These are phyloP conservation scores for Murraya paniculata DNA, from an alignment of 345 rosid genomes.

Conservation along the genomic window DNA sequence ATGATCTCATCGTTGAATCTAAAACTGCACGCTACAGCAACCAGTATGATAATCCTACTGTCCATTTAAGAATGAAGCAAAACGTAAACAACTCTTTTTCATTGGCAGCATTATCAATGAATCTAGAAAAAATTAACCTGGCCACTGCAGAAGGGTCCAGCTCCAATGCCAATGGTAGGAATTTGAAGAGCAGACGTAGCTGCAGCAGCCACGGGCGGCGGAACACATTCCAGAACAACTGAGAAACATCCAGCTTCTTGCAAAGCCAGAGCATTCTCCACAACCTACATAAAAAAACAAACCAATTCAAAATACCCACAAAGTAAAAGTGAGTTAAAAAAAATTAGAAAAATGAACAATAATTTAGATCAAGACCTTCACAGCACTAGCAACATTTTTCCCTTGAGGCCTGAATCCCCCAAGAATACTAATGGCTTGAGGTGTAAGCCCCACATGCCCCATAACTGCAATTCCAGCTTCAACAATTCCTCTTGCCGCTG, in stretches of 20 bases:
- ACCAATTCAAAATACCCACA: neutral
- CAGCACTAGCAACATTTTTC: slow-evolving; percentile 64
- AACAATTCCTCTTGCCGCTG: slow-evolving; percentile 78
- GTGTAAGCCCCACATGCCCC: slow-evolving; percentile 96
- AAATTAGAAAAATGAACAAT: neutral
- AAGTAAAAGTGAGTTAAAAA: neutral
- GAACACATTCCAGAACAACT: slow-evolving; percentile 89
- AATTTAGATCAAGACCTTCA: slow-evolving; percentile 49
- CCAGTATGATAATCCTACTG: neutral
- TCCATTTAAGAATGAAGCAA: neutral
- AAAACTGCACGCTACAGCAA: neutral
- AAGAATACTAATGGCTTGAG: slow-evolving; percentile 95
- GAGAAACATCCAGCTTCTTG: slow-evolving; percentile 95
- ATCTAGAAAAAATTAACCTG: slow-evolving; percentile 47
- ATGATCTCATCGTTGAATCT: neutral
- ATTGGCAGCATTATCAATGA: neutral
- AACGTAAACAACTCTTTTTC: neutral
- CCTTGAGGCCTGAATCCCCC: slow-evolving; percentile 99
- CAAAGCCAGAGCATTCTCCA: slow-evolving; percentile 89
- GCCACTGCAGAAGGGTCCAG: slow-evolving; percentile 94
- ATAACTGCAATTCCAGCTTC: slow-evolving; percentile 96
- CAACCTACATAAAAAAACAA: slow-evolving; percentile 52
- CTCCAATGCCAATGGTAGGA: slow-evolving; percentile 97
- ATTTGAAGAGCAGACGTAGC: slow-evolving; percentile 76
- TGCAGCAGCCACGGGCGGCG: slow-evolving; percentile 90